phyloP scores from a whole-genome alignment of 164 flowering plant species.

The Santalum album region DNA sequence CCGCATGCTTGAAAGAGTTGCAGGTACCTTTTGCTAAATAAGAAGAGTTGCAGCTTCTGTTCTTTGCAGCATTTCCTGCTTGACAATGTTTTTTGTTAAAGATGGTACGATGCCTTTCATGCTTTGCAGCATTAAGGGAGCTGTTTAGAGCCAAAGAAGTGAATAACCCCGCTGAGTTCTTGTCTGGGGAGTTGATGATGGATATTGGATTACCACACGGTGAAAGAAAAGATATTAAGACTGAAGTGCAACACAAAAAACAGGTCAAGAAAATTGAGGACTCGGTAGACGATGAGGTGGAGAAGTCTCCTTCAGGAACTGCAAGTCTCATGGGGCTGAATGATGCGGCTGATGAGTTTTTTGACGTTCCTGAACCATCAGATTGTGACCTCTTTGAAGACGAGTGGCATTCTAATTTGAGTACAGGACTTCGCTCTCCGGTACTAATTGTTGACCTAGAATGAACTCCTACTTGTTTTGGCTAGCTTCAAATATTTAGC shows the following conservation, averaged over 20 bases:
- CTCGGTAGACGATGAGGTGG: background rate
- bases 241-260: background rate
- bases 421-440: background rate
- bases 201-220: background rate
- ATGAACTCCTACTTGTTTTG: background rate
- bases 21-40: conserved; percentile 36
- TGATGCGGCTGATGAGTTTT: conserved; percentile 1
- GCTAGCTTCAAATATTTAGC: background rate
- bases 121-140: background rate
- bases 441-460: background rate
- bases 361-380: conserved; percentile 1
- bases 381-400: background rate
- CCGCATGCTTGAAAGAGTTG: conserved; percentile 71
- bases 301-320: background rate
- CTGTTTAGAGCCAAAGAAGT: background rate
- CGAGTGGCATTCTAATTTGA: background rate
- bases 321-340: background rate
- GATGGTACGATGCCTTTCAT: background rate
- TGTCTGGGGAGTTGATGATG: background rate
- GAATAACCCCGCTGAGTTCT: background rate
- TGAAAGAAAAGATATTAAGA: background rate
- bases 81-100: background rate
- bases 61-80: background rate
- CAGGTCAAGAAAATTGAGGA: background rate
- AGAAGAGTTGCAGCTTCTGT: background rate